Conservation (phyloP, 495 filamentous ascomycete genomes). For the Sordaria brevicollis region DNA sequence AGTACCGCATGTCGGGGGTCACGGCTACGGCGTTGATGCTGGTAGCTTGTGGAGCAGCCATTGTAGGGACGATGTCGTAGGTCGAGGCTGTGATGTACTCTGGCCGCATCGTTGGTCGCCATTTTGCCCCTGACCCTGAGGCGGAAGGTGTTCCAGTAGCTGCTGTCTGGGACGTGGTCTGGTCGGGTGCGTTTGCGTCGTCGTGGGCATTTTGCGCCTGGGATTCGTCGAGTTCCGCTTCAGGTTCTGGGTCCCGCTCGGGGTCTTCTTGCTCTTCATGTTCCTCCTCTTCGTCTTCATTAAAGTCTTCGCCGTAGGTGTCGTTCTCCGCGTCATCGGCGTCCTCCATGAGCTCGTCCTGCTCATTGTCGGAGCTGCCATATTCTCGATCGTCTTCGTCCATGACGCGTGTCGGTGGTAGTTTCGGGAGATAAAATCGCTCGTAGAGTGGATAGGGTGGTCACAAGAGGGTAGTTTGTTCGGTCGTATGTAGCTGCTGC, state of each 20-base stretch:
- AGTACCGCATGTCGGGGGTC: slow-evolving; percentile 91
- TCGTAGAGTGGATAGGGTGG: not conserved
- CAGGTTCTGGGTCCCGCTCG: slow-evolving; percentile 14
- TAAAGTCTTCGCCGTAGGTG: slow-evolving; percentile 46
- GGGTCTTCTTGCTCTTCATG: slow-evolving; percentile 44
- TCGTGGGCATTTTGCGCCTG: slow-evolving; percentile 41
- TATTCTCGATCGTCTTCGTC: slow-evolving; percentile 39
- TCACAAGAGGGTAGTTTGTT: too few relatives aligned
- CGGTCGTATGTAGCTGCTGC: not conserved
- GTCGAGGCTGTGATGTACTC: slow-evolving; percentile 72
- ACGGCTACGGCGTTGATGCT: slow-evolving; percentile 89
- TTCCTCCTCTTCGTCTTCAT: slow-evolving; percentile 47
- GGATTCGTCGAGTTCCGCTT: slow-evolving; percentile 19
- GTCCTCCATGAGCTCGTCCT: slow-evolving; percentile 54
- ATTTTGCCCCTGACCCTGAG: slow-evolving; percentile 29
- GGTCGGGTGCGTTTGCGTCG: slow-evolving; percentile 42
- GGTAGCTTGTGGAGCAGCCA: slow-evolving; percentile 89
- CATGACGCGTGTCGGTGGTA: slow-evolving; percentile 3
- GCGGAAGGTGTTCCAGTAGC: slow-evolving; percentile 36
- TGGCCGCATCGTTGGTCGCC: slow-evolving; percentile 58
- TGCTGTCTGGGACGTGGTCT: not conserved
- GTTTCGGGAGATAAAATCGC: not conserved
- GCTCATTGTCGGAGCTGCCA: slow-evolving; percentile 48
- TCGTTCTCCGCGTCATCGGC: slow-evolving; percentile 51
- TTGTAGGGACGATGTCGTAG: slow-evolving; percentile 96